Base-by-base conservation (phyloP, 345 rosid species). In the Leavenworthia alabamica region DNA sequence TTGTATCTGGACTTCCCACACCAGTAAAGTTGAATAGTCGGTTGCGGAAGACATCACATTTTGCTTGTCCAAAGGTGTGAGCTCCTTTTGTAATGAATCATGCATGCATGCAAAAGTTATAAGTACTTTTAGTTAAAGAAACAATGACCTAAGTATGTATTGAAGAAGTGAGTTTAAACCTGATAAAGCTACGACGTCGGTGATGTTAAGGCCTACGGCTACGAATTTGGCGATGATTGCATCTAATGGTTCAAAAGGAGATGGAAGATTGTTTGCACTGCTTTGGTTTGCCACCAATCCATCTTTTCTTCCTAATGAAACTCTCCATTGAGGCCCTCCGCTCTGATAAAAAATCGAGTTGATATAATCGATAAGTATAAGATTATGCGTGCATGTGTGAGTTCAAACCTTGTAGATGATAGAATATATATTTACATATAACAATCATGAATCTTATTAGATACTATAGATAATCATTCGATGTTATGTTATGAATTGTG, bases 321-420 rank as follows among this genome's bases (percentile, higher is more conserved):
- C 96, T 50, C 32, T 81, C 96, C 96, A 91, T 1, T 57, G 50
- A 7, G 82, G 80, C 20, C 98, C 98, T 71, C 98, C 94, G 26
- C 88, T 84, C 94, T 90, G 22, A 8, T 20, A 13, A 10, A 1
- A 13, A 3, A 31, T 2, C 5, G 6, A 56, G 8, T 19, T n/a
- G n/a, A 44, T 0, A 44, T 12, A 59, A 41, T 41, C 11, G 15
- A 1, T 7, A 19, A 44, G 1, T 19, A 8, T 13, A 8, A 44
- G 0, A 59, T 46, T 37, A 4, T n/a, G n/a, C n/a, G n/a, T 61
- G 36, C 0, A 62, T 28, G 24, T 42, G n/a, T 13, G 5, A 20
- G 22, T n/a, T n/a, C n/a, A n/a, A n/a, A n/a, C n/a, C n/a, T n/a
- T n/a, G n/a, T n/a, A n/a, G n/a, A n/a, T n/a, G n/a, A n/a, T n/a